Evolutionary conservation across 768 basidiomycete species (phyloP).

Genomic region (Russula olivacea): DNA sequence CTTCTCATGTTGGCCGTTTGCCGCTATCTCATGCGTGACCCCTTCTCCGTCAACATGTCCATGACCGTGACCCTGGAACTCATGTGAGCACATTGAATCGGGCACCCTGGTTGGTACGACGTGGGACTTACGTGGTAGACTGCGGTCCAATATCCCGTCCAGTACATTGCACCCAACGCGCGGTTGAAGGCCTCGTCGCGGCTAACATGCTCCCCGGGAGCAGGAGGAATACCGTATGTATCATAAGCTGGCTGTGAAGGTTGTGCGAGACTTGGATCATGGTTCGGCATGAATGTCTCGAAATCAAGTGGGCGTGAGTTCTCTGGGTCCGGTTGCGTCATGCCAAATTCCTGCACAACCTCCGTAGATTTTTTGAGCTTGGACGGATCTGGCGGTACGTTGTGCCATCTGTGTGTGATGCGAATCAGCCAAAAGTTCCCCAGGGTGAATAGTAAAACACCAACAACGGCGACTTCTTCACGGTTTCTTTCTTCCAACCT

Average conservation of each 20-base stretch:
- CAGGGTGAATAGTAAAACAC: conserved; percentile 30
- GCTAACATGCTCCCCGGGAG: conserved; percentile 40
- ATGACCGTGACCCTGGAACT: conserved; percentile 10
- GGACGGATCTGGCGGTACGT: conserved; percentile 41
- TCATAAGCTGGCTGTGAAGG: conserved; percentile 23
- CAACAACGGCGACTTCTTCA: conserved; percentile 69
- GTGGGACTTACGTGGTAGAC: conserved; percentile 57
- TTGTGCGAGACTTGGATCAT: conserved; percentile 53
- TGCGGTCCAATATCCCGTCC: conserved; percentile 85
- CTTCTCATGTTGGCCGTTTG: not conserved
- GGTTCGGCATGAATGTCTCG: conserved; percentile 60
- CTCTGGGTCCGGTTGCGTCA: conserved; percentile 28
- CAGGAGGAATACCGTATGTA: conserved; percentile 20
- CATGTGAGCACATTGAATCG: not conserved
- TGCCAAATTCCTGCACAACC: conserved; percentile 8
- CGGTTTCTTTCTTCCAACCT: conserved; percentile 64
- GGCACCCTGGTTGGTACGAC: conserved; percentile 26
- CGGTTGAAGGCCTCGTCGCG: conserved; percentile 74
- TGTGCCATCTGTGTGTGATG: conserved; percentile 60
- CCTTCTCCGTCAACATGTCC: not conserved
- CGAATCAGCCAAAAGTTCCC: conserved; percentile 12
- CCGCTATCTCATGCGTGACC: conserved; percentile 14
- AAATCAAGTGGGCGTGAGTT: conserved; percentile 66
- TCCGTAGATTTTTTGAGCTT: conserved; percentile 21
- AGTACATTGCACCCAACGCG: conserved; percentile 76